phyloP scores from a whole-genome alignment of 495 filamentous ascomycete species.

The Hypomontagnella monticulosa region DNA sequence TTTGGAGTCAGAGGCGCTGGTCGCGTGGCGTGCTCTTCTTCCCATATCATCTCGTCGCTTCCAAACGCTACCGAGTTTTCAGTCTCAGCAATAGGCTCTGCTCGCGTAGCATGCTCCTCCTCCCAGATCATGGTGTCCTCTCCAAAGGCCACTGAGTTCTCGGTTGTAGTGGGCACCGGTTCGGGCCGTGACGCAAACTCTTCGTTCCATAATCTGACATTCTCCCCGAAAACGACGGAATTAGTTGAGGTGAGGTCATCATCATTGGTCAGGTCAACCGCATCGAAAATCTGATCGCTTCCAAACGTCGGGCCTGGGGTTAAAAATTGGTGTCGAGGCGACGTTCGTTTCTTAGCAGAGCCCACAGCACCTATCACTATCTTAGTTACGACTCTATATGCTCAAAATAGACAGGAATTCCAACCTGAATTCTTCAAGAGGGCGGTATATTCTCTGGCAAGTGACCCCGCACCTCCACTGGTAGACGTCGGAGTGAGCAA shows the following conservation, averaged over 20 bases:
- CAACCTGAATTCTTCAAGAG: conserved; percentile 39
- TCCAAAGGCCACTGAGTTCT: conserved; percentile 51
- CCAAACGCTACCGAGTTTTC: conserved; percentile 59
- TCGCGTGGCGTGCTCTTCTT: conserved; percentile 61
- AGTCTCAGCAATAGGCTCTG: conserved; percentile 33
- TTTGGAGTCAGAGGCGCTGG: conserved; percentile 52
- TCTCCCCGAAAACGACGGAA: conserved; percentile 61
- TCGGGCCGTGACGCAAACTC: conserved; percentile 55
- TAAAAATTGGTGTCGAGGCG: conserved; percentile 26
- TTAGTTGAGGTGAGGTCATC: conserved; percentile 51
- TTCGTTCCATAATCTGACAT: conserved; percentile 68
- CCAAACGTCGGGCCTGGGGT: conserved; percentile 42
- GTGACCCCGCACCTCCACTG: conserved; percentile 39
- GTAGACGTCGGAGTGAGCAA: conserved; percentile 51
- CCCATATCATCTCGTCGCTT: conserved; percentile 68
- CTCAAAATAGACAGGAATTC: background rate
- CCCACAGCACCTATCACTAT: conserved; percentile 25
- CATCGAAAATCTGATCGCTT: conserved; percentile 55
- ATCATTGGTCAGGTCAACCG: conserved; percentile 77
- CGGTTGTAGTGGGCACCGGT: conserved; percentile 57
- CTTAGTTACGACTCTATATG: background rate
- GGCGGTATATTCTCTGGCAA: conserved; percentile 48
- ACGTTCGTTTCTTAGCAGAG: conserved; percentile 40
- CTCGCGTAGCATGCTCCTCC: conserved; percentile 42
- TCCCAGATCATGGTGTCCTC: conserved; percentile 42